A percentile compares a stretch with the other conserved stretches of the same genome.
phyloP scores from a whole-genome alignment of 2,329 filamentous ascomycete species.

The Parastagonospora avenae region DNA sequence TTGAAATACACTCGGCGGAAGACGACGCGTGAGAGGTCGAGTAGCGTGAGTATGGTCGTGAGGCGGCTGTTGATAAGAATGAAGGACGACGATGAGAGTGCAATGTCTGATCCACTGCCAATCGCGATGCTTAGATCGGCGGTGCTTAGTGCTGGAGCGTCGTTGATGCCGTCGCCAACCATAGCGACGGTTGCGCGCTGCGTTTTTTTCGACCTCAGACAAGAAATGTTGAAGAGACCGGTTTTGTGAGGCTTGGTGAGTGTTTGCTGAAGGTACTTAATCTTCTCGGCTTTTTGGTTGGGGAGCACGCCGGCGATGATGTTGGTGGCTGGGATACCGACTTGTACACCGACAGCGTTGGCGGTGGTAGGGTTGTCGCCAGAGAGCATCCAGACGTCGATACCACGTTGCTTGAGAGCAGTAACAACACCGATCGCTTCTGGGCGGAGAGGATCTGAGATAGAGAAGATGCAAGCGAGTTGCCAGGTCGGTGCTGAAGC shows the following conservation, averaged over 20 bases:
- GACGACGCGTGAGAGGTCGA: conserved; percentile 72
- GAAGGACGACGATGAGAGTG: conserved; percentile 80
- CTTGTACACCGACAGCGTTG: conserved; percentile 72
- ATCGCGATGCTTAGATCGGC: conserved; percentile 86
- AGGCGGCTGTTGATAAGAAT: conserved; percentile 77
- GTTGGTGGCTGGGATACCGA: conserved; percentile 75
- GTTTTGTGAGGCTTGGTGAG: conserved; percentile 29
- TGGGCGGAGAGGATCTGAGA: conserved; percentile 79
- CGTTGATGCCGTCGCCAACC: conserved; percentile 87
- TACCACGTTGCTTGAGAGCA: conserved; percentile 67
- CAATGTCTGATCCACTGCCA: conserved; percentile 80
- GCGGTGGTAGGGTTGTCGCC: conserved; percentile 91
- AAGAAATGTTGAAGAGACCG: conserved; percentile 24
- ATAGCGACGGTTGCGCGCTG: conserved; percentile 71
- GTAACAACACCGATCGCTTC: conserved; percentile 71
- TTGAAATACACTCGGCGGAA: conserved; percentile 83
- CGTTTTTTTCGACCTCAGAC: neutral
- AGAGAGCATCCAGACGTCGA: conserved; percentile 88
- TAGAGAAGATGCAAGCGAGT: conserved; percentile 71
- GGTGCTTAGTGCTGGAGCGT: conserved; percentile 77
- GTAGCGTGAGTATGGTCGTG: conserved; percentile 71
- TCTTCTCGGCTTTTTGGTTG: conserved; percentile 76
- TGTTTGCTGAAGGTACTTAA: conserved; percentile 55
- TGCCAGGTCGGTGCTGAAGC: conserved; percentile 29
- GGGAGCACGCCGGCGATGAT: conserved; percentile 89